A percentile compares a stretch with the other conserved stretches of the same genome.
Evolutionary conservation across 148 eudicot genomes (phyloP).

Genomic region (Salicornia ramosissima): DNA sequence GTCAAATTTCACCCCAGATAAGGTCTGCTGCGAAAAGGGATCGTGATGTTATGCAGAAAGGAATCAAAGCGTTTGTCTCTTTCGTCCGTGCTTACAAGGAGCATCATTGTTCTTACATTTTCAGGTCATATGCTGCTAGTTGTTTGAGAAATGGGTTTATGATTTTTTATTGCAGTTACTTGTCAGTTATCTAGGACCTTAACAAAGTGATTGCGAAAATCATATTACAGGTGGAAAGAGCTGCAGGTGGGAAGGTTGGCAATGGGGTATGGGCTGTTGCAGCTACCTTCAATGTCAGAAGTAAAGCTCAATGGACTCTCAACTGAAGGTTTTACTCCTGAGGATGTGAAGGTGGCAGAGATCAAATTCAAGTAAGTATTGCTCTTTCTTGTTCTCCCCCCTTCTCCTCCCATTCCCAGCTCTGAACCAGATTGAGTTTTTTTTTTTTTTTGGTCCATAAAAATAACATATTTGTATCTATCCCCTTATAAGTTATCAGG

Average conservation of each 20-base stretch:
- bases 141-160: background rate
- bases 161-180: background rate
- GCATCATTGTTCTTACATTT: constrained; percentile 80
- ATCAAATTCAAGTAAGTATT: constrained; percentile 79
- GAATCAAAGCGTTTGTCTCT: constrained; percentile 76
- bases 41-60: constrained; percentile 94
- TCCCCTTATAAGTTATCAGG: background rate
- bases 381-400: constrained; percentile 2
- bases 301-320: constrained; percentile 67
- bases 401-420: background rate
- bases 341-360: constrained; percentile 66
- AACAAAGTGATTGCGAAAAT: background rate
- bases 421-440: background rate
- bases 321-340: constrained; percentile 57
- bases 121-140: constrained; percentile 42
- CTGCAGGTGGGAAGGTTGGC: constrained; percentile 90
- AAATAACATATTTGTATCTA: background rate
- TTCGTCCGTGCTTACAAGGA: constrained; percentile 88
- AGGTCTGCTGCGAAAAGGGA: constrained; percentile 69
- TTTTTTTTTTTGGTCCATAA: background rate
- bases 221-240: constrained; percentile 59
- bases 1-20: constrained; percentile 42
- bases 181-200: background rate
- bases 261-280: constrained; percentile 88
- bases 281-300: constrained; percentile 79